A percentile compares a stretch with the other conserved stretches of the same genome.
These are phyloP conservation scores for Holtermanniella nyarrowii DNA, from an alignment of 768 basidiomycete species.

Conservation along the genomic window DNA sequence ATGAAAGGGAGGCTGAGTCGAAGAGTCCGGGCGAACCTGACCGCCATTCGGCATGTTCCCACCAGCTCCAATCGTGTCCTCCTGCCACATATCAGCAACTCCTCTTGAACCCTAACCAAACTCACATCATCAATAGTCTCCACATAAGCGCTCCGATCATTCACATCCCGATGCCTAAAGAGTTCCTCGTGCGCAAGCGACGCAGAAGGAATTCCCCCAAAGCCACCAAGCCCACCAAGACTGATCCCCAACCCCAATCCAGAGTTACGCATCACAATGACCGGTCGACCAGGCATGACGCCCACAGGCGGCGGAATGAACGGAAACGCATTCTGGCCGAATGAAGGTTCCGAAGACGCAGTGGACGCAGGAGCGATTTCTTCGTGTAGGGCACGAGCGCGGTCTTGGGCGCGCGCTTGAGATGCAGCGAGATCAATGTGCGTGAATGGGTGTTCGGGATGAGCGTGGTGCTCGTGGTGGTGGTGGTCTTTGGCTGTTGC, in stretches of 20 bases:
- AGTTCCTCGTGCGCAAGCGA: no score
- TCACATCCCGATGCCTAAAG: constrained; percentile 5
- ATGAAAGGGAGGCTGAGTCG: neutral
- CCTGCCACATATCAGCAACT: no score
- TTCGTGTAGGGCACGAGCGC: constrained; percentile 13
- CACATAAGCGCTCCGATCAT: constrained; percentile 35
- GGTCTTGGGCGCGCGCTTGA: constrained; percentile 22
- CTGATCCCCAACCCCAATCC: constrained; percentile 17
- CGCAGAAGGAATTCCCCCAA: constrained; percentile 2
- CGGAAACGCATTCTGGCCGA: neutral
- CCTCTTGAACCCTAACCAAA: neutral
- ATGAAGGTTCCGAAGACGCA: neutral
- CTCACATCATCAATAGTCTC: constrained; percentile 39
- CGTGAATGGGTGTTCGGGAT: constrained; percentile 27
- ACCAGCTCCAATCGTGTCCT: neutral
- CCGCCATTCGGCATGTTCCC: neutral
- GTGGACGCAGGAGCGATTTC: neutral
- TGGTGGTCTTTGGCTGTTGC: neutral
- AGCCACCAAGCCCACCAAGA: constrained; percentile 1
- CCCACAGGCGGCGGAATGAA: neutral
- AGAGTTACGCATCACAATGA: constrained; percentile 18
- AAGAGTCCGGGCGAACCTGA: neutral
- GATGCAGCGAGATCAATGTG: constrained; percentile 17
- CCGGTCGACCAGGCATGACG: constrained; percentile 12
- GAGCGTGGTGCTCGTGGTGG: constrained; percentile 22